Percentiles rank a stretch among this genome's conserved stretches.
Conservation (phyloP, 108 stramenopile species). For the Nannochloropsis granulata region DNA sequence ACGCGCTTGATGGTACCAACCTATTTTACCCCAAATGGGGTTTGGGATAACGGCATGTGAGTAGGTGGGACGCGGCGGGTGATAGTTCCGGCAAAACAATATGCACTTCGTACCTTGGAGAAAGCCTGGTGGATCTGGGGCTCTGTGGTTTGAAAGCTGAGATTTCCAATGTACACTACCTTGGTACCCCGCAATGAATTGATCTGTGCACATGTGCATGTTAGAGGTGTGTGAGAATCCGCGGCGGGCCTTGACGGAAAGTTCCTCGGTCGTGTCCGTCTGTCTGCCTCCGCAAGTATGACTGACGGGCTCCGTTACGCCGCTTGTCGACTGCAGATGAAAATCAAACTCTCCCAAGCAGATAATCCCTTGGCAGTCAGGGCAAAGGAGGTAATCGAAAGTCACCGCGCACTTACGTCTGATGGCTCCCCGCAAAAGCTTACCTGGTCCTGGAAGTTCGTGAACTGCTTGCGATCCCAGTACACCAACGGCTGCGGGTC, state of each 20-base stretch:
- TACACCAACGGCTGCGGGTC: not conserved
- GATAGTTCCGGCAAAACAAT: not conserved
- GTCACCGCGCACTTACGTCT: not conserved
- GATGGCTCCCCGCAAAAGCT: not conserved
- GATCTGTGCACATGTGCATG: not conserved
- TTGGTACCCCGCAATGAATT: constrained; percentile 17
- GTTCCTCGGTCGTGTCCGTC: too few species aligned
- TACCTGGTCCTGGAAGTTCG: constrained; percentile 6
- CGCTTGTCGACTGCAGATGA: too few species aligned
- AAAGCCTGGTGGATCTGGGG: constrained; percentile 65
- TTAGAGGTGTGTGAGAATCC: too few species aligned
- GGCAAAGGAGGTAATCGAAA: not conserved
- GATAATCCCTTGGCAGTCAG: too few species aligned
- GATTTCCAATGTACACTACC: constrained; percentile 85
- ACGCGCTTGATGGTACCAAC: constrained; percentile 66
- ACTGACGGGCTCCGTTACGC: too few species aligned
- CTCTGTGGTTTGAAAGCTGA: constrained; percentile 78
- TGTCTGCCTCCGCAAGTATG: too few species aligned
- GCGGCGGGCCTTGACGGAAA: too few species aligned
- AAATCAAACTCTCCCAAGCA: too few species aligned
- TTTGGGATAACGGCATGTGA: not conserved
- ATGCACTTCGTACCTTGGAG: constrained; percentile 24
- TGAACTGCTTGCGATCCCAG: constrained; percentile 1
- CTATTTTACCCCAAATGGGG: not conserved
- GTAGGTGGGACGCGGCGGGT: not conserved